Evolutionary conservation across 768 basidiomycete species (phyloP).

Genomic region (Hygrophorus pudorinus): DNA sequence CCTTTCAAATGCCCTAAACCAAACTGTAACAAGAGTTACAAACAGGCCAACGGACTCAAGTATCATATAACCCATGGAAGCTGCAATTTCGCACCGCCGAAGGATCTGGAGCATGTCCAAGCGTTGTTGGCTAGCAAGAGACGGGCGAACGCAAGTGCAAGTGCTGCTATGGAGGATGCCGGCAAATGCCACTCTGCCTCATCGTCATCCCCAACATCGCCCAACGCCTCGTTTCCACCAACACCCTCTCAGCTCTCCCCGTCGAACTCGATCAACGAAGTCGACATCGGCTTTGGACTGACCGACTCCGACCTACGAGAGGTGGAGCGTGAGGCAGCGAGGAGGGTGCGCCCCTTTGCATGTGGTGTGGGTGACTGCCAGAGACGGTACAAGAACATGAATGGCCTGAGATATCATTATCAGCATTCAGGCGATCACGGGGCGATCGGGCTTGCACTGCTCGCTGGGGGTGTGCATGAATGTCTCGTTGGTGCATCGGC

Average conservation of each 20-base stretch:
- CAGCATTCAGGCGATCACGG: conserved; percentile 96
- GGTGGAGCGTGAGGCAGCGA: conserved; percentile 79
- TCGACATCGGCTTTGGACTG: conserved; percentile 23
- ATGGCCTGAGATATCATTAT: conserved; percentile 92
- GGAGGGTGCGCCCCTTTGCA: conserved; percentile 72
- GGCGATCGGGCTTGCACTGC: conserved; percentile 72
- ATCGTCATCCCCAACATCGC: conserved; percentile 1
- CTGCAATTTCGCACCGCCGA: conserved; percentile 88
- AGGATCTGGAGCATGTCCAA: conserved; percentile 70
- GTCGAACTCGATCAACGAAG: conserved; percentile 9
- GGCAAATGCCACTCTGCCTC: conserved; percentile 4
- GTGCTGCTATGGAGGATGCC: no score
- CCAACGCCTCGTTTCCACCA: conserved; percentile 1
- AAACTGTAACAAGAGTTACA: conserved; percentile 93
- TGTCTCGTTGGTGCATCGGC: conserved; percentile 22
- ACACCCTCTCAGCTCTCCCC: not conserved
- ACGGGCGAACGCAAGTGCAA: conserved; percentile 7
- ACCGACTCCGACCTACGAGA: conserved; percentile 58
- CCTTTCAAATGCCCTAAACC: conserved; percentile 92
- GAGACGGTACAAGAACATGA: conserved; percentile 97
- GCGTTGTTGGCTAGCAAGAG: conserved; percentile 54
- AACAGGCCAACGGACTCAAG: conserved; percentile 92
- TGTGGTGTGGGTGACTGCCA: conserved; percentile 83
- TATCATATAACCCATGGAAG: conserved; percentile 90
- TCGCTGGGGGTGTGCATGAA: conserved; percentile 67